Evolutionary conservation across 2,329 filamentous ascomycete genomes (phyloP), one percentile per base, ranked within the genome.

Genomic region (Colletotrichum abscissum): DNA sequence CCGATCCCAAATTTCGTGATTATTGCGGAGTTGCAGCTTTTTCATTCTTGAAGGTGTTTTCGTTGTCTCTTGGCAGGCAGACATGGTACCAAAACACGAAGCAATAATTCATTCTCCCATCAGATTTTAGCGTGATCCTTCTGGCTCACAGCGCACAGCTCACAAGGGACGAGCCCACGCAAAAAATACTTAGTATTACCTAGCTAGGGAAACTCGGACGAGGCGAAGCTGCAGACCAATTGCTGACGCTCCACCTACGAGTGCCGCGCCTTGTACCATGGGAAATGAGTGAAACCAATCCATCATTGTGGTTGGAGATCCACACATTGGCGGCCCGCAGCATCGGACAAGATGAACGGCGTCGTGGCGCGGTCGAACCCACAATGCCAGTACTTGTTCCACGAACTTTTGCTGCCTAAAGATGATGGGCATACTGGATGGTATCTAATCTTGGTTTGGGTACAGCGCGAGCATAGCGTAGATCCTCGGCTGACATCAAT

Each of bases 221-320:
- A 62, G 59, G 59, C 59, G 60, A 54, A 63, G 60, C 60, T 54
- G 19, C 12, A 42, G 35, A 28, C 59, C 59, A 49, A 62, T 28
- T 28, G 24, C 24, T 62, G 59, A 28, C 46, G 46, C 60, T 28
- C 46, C 46, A 24, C 42, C 28, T 52, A 54, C 42, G 60, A 63
- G 11, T 52, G 60, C 46, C 46, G 60, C 46, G 42, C 60, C 42
- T 28, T 35, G 46, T 42, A 5, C 26, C 14, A 54, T 33, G 60
- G 42, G 30, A 14, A 24, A 26, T 62, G 38, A 62, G 19, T 64
- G 49, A 38, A 12, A 26, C 14, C 12, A 49, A 9, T 38, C 28
- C 46, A 30, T 38, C 30, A 35, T 55, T 3, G 14, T 55, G 49
- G 3, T 19, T 55, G 28, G 38, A 26, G 30, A 38, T 19, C 30